Conservation (phyloP, 2,329 filamentous ascomycete species). For the Trichoderma koningii region DNA sequence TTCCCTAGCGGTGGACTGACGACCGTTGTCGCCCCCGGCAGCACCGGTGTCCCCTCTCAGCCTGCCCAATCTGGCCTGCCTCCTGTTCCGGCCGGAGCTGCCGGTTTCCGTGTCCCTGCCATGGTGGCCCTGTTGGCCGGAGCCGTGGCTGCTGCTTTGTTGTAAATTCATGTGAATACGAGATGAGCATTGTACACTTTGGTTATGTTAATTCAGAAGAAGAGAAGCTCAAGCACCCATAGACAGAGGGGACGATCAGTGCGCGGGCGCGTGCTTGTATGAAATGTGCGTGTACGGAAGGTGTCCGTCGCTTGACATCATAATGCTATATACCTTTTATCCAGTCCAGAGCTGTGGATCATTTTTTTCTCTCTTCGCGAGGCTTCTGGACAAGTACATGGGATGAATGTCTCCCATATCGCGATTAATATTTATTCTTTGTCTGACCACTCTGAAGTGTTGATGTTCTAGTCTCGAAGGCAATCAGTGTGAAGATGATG, state of each 20-base stretch:
- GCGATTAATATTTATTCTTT: conserved; percentile 8
- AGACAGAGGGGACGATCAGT: conserved; percentile 5
- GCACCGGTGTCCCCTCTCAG: conserved; percentile 22
- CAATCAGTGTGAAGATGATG: no score
- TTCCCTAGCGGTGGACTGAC: conserved; percentile 26
- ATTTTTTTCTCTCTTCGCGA: conserved; percentile 18
- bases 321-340: conserved; percentile 23
- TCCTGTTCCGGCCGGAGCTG: conserved; percentile 30
- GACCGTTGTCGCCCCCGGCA: conserved; percentile 26
- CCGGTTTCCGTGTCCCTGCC: conserved; percentile 27
- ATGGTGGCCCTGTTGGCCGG: conserved; percentile 30
- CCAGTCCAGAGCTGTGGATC: conserved; percentile 16
- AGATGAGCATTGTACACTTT: conserved; percentile 20
- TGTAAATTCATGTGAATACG: conserved; percentile 30
- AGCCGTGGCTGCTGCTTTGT: conserved; percentile 30
- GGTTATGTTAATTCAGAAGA: conserved; percentile 13
- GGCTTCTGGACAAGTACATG: conserved; percentile 7
- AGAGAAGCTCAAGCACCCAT: conserved; percentile 5
- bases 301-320: not conserved
- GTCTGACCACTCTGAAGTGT: not conserved
- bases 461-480: no score
- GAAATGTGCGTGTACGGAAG: not conserved
- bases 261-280: not conserved
- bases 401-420: conserved; percentile 2
- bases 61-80: conserved; percentile 24